Percentiles rank a stretch among this genome's conserved stretches.
Conservation (phyloP, 768 basidiomycete genomes). For the Mycena albidolilacea region DNA sequence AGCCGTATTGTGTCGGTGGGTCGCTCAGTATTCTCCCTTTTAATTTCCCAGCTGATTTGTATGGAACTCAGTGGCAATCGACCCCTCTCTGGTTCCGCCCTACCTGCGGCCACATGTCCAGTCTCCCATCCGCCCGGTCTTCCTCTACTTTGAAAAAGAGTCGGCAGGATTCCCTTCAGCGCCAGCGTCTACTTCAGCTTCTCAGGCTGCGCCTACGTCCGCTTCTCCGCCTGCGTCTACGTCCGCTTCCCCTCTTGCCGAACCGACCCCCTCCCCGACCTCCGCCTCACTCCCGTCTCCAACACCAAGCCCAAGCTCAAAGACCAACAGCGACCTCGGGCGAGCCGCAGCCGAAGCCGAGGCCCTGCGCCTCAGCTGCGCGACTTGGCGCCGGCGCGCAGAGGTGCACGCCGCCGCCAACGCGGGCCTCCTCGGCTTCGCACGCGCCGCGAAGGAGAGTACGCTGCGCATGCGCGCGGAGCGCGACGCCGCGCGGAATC, state of each 20-base stretch:
- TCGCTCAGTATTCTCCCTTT: background rate
- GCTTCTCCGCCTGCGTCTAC: background rate
- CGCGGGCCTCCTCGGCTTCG: constrained; percentile 25
- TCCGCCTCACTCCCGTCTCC: background rate
- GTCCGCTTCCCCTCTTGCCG: background rate
- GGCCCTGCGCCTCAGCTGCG: constrained; percentile 23
- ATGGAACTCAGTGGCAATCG: constrained; percentile 24
- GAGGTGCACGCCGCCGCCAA: constrained; percentile 36
- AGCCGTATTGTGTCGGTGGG: constrained; percentile 28
- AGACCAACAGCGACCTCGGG: background rate
- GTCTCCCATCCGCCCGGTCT: constrained; percentile 27
- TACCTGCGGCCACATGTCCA: constrained; percentile 34
- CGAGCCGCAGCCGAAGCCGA: constrained; percentile 11
- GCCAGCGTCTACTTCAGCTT: background rate
- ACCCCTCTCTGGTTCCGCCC: constrained; percentile 26
- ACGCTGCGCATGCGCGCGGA: constrained; percentile 30
- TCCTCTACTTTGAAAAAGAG: constrained; percentile 6
- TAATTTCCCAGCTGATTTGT: background rate
- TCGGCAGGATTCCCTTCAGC: background rate
- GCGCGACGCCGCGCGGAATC: constrained; percentile 20
- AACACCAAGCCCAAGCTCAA: background rate
- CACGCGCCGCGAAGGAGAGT: constrained; percentile 10
- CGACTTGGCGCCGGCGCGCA: constrained; percentile 33
- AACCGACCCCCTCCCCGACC: background rate
- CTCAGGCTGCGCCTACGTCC: background rate